A percentile compares a stretch with the other conserved stretches of the same genome.
phyloP scores from a whole-genome alignment of 2,329 filamentous ascomycete species.

The Neocucurbitaria cava region DNA sequence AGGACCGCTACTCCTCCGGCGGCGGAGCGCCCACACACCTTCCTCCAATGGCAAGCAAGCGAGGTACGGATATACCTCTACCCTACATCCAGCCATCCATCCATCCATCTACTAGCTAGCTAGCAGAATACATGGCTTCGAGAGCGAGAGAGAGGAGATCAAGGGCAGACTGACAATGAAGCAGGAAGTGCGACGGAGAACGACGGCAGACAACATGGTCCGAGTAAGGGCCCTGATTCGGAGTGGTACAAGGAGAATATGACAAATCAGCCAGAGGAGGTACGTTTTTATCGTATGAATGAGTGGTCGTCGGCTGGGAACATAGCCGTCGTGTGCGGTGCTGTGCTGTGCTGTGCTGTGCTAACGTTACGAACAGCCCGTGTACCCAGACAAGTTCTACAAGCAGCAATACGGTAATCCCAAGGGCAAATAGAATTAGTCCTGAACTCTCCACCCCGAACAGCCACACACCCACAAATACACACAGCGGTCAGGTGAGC shows the following conservation, averaged over 20 bases:
- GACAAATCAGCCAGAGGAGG: slow-evolving; percentile 33
- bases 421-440: slow-evolving; percentile 46
- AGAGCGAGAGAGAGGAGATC: neutral
- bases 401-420: slow-evolving; percentile 40
- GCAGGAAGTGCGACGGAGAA: slow-evolving; percentile 31
- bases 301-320: too few species aligned
- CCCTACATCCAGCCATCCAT: too few species aligned
- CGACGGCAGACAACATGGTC: slow-evolving; percentile 31
- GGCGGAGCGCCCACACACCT: slow-evolving; percentile 42
- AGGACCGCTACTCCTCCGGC: slow-evolving; percentile 41
- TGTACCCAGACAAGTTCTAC: slow-evolving; percentile 42
- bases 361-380: slow-evolving; percentile 17
- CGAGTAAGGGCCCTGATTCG: slow-evolving; percentile 36
- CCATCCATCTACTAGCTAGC: too few species aligned
- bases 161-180: slow-evolving; percentile 2
- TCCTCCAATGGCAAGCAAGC: slow-evolving; percentile 35
- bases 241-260: slow-evolving; percentile 37
- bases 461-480: too few species aligned
- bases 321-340: too few species aligned
- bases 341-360: too few species aligned
- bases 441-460: too few species aligned
- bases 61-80: slow-evolving; percentile 31
- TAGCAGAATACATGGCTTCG: too few species aligned
- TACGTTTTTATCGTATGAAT: too few species aligned
- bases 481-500: too few species aligned